Evolutionary conservation across 2,329 filamentous ascomycete genomes (phyloP).

Genomic region (Cephalotrichum gorgonifer): DNA sequence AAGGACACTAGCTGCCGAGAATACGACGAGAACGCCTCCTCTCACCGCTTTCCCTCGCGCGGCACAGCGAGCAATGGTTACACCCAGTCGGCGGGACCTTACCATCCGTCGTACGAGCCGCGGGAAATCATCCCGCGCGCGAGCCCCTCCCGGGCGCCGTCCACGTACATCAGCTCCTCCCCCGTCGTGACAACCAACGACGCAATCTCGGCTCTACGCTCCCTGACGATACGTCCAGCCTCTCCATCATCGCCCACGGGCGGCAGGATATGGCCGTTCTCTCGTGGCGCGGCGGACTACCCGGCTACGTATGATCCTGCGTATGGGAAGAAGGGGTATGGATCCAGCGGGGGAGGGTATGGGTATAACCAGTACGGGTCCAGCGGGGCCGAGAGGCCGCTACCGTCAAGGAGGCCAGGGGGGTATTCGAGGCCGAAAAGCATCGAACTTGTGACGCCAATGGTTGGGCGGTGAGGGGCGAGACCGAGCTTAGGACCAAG

Average conservation of each 20-base stretch:
- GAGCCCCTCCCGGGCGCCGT: constrained; percentile 49
- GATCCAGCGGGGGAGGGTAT: constrained; percentile 20
- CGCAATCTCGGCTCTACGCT: constrained; percentile 45
- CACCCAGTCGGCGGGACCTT: constrained; percentile 16
- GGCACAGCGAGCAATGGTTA: constrained; percentile 15
- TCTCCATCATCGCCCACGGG: constrained; percentile 45
- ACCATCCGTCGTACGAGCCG: constrained; percentile 33
- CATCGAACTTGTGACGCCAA: constrained; percentile 53
- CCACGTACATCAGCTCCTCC: constrained; percentile 34
- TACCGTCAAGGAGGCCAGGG: constrained; percentile 44
- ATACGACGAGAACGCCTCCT: constrained; percentile 34
- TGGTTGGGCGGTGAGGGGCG: constrained; percentile 36
- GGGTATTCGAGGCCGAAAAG: constrained; percentile 49
- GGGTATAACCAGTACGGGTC: constrained; percentile 17
- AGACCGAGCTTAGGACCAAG: background rate
- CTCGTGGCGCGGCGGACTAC: constrained; percentile 37
- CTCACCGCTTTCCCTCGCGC: constrained; percentile 16
- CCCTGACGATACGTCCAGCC: constrained; percentile 40
- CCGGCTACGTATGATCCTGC: constrained; percentile 43
- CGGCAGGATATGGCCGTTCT: constrained; percentile 32
- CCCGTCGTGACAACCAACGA: background rate
- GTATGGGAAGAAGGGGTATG: constrained; percentile 16
- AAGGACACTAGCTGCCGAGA: constrained; percentile 35
- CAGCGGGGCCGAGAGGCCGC: constrained; percentile 38
- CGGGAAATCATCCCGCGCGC: constrained; percentile 54